phyloP scores from a whole-genome alignment of 129 eudicot genomes.

The Arctium lappa region DNA sequence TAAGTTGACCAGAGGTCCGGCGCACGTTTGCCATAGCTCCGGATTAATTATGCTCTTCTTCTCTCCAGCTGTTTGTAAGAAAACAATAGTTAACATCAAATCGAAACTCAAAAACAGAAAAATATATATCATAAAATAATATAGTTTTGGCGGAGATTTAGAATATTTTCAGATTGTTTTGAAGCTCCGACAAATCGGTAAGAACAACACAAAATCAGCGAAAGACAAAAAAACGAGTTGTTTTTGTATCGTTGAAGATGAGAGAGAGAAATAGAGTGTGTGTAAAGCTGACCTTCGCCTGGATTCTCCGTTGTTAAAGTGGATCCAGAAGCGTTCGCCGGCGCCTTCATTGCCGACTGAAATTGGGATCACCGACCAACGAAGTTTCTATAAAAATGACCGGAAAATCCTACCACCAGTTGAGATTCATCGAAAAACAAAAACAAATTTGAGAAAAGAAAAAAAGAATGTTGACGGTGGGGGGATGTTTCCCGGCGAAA shows the following conservation, averaged over 20 bases:
- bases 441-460: background rate
- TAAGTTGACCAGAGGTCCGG: conserved; percentile 91
- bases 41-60: conserved; percentile 65
- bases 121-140: background rate
- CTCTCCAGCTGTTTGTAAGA: conserved; percentile 35
- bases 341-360: conserved; percentile 48
- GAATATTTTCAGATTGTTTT: background rate
- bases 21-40: conserved; percentile 97
- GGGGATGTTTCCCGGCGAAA: conserved; percentile 20
- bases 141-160: background rate
- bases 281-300: conserved; percentile 52
- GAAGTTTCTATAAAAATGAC: background rate
- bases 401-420: conserved; percentile 28
- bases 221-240: background rate
- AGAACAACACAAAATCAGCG: background rate
- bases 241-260: background rate
- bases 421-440: conserved; percentile 19
- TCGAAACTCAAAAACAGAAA: background rate
- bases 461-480: background rate
- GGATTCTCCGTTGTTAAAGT: conserved; percentile 37
- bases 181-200: background rate
- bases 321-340: conserved; percentile 51
- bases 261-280: background rate
- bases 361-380: conserved; percentile 2
- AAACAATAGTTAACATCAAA: background rate